Percentiles rank a stretch among this genome's conserved stretches.
Evolutionary conservation across 805 yeast species (phyloP).

Genomic region (Ogataea degrootiae): DNA sequence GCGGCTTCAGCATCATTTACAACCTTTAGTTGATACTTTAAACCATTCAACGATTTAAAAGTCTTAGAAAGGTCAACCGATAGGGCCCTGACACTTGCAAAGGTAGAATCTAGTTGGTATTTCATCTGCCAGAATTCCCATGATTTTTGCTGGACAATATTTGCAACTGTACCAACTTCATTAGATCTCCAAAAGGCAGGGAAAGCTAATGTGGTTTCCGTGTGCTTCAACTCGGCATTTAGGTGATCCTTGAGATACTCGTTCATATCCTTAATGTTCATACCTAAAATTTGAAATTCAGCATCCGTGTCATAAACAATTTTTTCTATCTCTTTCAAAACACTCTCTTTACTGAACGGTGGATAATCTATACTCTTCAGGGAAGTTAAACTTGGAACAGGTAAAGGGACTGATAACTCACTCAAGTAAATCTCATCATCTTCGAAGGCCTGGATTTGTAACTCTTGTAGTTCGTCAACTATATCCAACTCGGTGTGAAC

Average conservation of each 20-base stretch:
- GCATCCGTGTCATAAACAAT: slow-evolving; percentile 28
- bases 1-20: not conserved
- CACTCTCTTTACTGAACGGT: slow-evolving; percentile 7
- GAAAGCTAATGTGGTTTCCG: slow-evolving; percentile 19
- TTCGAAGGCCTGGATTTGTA: slow-evolving; percentile 14
- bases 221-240: slow-evolving; percentile 14
- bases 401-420: slow-evolving; percentile 14
- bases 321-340: slow-evolving; percentile 24
- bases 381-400: slow-evolving; percentile 21
- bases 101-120: not conserved
- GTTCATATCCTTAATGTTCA: slow-evolving; percentile 17
- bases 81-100: not conserved
- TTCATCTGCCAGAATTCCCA: not conserved
- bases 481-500: not conserved
- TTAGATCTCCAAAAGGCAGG: slow-evolving; percentile 28
- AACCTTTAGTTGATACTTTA: slow-evolving; percentile 6
- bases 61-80: slow-evolving; percentile 4
- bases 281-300: slow-evolving; percentile 21
- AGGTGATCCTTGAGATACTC: slow-evolving; percentile 23
- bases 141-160: slow-evolving; percentile 5
- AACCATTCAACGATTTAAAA: slow-evolving; percentile 7
- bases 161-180: slow-evolving; percentile 21
- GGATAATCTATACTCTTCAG: slow-evolving; percentile 23
- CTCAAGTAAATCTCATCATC: slow-evolving; percentile 26
- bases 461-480: slow-evolving; percentile 1